Conservation (phyloP, 352 stramenopile species). For the Pythium volutum region DNA sequence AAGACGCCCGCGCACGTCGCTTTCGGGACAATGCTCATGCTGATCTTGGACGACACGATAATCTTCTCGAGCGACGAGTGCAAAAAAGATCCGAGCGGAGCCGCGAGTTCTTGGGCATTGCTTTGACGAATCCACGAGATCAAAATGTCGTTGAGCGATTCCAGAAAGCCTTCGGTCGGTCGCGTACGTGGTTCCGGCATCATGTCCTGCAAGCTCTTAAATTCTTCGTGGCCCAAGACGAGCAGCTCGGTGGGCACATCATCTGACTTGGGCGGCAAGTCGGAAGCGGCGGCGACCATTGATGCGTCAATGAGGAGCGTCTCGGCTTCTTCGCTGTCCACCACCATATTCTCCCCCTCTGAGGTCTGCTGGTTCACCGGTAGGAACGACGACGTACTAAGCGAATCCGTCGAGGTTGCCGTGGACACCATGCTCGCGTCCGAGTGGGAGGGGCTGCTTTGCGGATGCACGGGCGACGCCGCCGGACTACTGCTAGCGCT, state of each 20-base stretch:
- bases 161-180: conserved; percentile 68
- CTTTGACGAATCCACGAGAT: conserved; percentile 82
- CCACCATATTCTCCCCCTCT: neutral
- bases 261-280: conserved; percentile 23
- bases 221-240: conserved; percentile 61
- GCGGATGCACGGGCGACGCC: conserved; percentile 51
- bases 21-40: conserved; percentile 56
- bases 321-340: conserved; percentile 10
- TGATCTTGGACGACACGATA: conserved; percentile 74
- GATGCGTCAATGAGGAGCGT: conserved; percentile 25
- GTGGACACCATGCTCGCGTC: conserved; percentile 49
- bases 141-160: conserved; percentile 80
- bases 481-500: conserved; percentile 32
- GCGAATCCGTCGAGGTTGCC: conserved; percentile 57
- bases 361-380: conserved; percentile 51
- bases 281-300: conserved; percentile 15
- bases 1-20: conserved; percentile 62
- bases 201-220: conserved; percentile 75
- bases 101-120: conserved; percentile 65
- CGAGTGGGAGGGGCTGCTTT: conserved; percentile 62
- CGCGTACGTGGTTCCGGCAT: conserved; percentile 59
- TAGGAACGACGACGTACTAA: conserved; percentile 79
- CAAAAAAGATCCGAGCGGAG: conserved; percentile 56
- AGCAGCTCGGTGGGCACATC: conserved; percentile 57
- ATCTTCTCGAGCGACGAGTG: conserved; percentile 66